A percentile compares a stretch with the other conserved stretches of the same genome.
Conservation (phyloP, 371 early-diverging fungal genomes). For the Chytridium lagenaria region DNA sequence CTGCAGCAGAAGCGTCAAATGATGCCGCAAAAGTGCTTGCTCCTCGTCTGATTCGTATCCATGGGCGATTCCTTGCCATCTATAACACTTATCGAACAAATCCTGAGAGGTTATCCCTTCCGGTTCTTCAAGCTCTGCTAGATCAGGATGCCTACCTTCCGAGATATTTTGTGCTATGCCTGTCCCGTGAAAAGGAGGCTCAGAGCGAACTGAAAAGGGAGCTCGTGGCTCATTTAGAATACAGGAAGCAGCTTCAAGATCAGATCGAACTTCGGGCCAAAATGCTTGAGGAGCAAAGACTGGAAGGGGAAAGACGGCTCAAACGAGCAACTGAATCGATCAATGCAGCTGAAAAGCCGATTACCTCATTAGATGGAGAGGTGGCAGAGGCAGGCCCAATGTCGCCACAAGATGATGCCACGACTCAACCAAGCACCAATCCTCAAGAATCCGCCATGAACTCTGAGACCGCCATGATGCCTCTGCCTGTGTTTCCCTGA, state of each 20-base stretch:
- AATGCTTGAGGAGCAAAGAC: constrained; percentile 28
- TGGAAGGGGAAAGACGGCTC: constrained; percentile 11
- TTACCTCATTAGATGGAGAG: not conserved
- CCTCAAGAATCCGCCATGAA: not conserved
- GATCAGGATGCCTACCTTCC: constrained; percentile 18
- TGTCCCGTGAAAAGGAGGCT: constrained; percentile 20
- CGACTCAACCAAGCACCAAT: not conserved
- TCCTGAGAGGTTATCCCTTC: constrained; percentile 1
- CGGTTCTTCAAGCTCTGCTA: constrained; percentile 16
- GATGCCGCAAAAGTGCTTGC: not conserved
- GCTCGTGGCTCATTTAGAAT: constrained; percentile 22
- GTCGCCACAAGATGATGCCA: constrained; percentile 4
- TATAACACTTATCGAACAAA: not conserved
- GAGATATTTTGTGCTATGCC: constrained; percentile 23
- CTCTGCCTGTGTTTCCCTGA: constrained; percentile 28
- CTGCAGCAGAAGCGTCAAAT: not conserved
- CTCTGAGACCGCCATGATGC: constrained; percentile 29
- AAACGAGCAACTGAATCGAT: constrained; percentile 12
- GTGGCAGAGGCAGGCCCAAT: constrained; percentile 2
- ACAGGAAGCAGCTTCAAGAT: constrained; percentile 22
- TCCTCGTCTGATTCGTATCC: not conserved
- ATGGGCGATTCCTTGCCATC: not conserved
- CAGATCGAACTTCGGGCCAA: constrained; percentile 30
- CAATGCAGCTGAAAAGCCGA: not conserved
- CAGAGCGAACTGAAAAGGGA: not conserved